Base-by-base conservation (phyloP, 345 rosid genomes). In the Lepidium sativum region DNA sequence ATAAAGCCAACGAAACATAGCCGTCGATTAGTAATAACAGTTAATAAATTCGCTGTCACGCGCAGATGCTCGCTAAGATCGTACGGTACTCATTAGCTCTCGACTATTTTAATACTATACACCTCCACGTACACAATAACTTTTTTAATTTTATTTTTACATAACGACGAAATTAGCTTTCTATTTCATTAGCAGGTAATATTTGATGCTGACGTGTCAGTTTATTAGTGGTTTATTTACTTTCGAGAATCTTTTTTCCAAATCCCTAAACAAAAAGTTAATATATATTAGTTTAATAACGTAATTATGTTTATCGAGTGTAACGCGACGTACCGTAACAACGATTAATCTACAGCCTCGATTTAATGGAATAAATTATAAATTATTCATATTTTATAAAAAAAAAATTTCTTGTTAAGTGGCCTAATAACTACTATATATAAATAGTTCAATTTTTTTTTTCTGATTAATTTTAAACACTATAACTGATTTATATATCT, bases 11-110 rank as follows among this genome's bases (percentile, higher is more conserved):
- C 67, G 35, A 67, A 72, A 53, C 38, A 44, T 29, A 72, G 72
- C 77, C 77, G 77, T 73, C 51, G 72, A 73, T 66, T 65, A 27
- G 56, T 29, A 58, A 5, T 43, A 72, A 66, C 68, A 72, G 65
- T 68, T 57, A 58, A 57, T 57, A 41, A 43, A 55, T 35, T 40
- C 33, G 57, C 75, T 63, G 70, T 35, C 75, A 63, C 43, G 31
- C 10, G 52, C 38, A 61, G 32, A 48, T n/a, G 44, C 56, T 2
- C 23, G 54, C 29, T 66, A 31, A 35, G 66, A 75, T 68, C 67
- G 71, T 68, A 69, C 79, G 68, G 72, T 60, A 49, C 48, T 62
- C 71, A 64, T 55, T 38, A 66, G 47, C 59, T 67, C 45, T 59
- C 48, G 52, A 47, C 56, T 60, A 35, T 52, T 2, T 13, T 61